Evolutionary conservation across 768 basidiomycete species (phyloP).

Genomic region (Hirschioporus abietinus): DNA sequence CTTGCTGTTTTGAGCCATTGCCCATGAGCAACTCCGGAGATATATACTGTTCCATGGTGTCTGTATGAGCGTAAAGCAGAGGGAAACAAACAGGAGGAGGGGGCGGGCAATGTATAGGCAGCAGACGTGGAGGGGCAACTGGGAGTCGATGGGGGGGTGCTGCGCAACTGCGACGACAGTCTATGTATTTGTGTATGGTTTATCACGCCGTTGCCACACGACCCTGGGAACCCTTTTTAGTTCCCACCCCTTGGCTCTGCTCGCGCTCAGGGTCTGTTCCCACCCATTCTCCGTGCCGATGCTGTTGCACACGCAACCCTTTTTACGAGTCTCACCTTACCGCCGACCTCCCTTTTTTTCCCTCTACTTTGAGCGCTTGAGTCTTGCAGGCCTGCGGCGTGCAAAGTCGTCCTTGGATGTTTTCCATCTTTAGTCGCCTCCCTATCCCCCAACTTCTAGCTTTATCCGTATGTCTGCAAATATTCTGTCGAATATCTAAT

Average conservation of each 20-base stretch:
- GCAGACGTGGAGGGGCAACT: not conserved
- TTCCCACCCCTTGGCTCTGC: conserved; percentile 29
- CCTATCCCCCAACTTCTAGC: too few species aligned
- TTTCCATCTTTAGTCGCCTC: not conserved
- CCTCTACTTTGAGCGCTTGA: not conserved
- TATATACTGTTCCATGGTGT: conserved; percentile 1
- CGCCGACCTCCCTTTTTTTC: not conserved
- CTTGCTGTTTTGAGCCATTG: not conserved
- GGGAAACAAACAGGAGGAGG: not conserved
- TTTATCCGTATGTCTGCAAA: too few species aligned
- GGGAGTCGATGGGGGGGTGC: not conserved
- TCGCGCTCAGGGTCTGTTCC: conserved; percentile 10
- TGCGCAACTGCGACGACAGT: not conserved
- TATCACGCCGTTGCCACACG: not conserved
- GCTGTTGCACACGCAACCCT: not conserved
- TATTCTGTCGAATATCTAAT: not conserved
- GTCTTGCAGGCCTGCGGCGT: not conserved
- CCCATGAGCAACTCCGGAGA: not conserved
- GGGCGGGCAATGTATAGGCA: not conserved
- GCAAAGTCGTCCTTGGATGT: not conserved
- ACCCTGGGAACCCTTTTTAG: not conserved
- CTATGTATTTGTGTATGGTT: not conserved
- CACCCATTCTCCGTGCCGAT: not conserved
- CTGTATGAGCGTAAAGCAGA: not conserved
- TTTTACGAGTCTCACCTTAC: not conserved